Evolutionary conservation across 192 early-diverging fungal genomes (phyloP).

Genomic region (Martensiomyces pterosporus): DNA sequence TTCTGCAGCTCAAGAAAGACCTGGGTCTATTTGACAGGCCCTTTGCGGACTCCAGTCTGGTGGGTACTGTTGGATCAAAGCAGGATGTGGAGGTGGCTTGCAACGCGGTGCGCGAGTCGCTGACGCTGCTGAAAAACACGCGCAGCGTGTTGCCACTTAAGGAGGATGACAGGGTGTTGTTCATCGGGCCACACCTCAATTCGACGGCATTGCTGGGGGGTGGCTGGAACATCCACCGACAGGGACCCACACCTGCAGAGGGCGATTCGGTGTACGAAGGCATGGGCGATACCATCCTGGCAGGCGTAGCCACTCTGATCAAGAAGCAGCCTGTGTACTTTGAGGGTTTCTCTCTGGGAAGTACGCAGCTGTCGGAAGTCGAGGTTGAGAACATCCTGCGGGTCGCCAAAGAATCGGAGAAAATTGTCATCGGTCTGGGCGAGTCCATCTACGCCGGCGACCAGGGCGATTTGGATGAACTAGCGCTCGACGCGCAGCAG

Average conservation of each 20-base stretch:
- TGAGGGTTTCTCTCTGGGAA: constrained; percentile 14
- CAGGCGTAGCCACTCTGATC: constrained; percentile 9
- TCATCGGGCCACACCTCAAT: constrained; percentile 56
- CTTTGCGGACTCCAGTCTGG: constrained; percentile 29
- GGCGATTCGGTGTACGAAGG: constrained; percentile 25
- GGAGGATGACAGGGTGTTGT: constrained; percentile 42
- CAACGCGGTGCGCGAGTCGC: constrained; percentile 51
- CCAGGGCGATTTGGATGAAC: constrained; percentile 6
- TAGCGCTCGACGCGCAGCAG: constrained; percentile 29
- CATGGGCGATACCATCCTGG: constrained; percentile 20
- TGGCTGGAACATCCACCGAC: constrained; percentile 54
- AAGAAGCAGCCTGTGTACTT: constrained; percentile 3
- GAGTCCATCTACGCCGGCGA: constrained; percentile 16
- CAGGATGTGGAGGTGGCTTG: constrained; percentile 50
- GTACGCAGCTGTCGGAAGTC: not conserved
- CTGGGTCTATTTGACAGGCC: constrained; percentile 55
- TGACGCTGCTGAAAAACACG: constrained; percentile 57
- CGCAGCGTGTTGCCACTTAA: constrained; percentile 46
- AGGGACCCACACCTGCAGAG: constrained; percentile 8
- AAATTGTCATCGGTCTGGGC: constrained; percentile 38
- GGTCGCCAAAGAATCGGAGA: constrained; percentile 24
- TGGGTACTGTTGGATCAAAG: constrained; percentile 34
- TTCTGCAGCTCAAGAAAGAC: constrained; percentile 64
- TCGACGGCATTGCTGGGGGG: constrained; percentile 52
- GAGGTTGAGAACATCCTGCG: constrained; percentile 7